Conservation (phyloP, 164 flowering plant species). For the Chimonanthus praecox region DNA sequence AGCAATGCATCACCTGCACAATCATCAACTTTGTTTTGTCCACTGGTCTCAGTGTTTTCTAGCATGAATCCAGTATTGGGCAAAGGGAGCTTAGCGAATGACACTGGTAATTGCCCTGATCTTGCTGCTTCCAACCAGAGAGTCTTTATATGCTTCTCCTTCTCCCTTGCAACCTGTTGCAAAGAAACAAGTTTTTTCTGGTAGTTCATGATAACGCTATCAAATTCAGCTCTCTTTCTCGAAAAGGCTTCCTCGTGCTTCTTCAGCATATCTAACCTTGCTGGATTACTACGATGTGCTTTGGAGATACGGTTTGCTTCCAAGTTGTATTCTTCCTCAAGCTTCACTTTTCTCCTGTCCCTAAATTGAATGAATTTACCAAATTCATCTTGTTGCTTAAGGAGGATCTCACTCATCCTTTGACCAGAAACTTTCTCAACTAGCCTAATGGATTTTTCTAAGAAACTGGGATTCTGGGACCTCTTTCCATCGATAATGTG, state of each 20-base stretch:
- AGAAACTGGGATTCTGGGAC: slow-evolving; percentile 13
- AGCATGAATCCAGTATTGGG: slow-evolving; percentile 15
- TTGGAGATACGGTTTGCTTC: slow-evolving; percentile 35
- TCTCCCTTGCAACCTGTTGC: slow-evolving; percentile 29
- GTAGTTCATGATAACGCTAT: slow-evolving; percentile 15
- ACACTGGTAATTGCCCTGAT: slow-evolving; percentile 26
- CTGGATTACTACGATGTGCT: slow-evolving; percentile 19
- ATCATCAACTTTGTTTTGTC: slow-evolving; percentile 10
- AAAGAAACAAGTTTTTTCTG: slow-evolving; percentile 35
- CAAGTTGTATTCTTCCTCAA: slow-evolving; percentile 28
- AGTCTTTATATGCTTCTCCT: slow-evolving; percentile 22
- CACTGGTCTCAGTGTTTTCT: slow-evolving; percentile 10
- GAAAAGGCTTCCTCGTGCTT: slow-evolving; percentile 26
- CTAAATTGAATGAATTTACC: slow-evolving; percentile 16
- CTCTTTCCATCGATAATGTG: not conserved
- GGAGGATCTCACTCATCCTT: slow-evolving; percentile 27
- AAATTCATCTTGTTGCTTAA: slow-evolving; percentile 35
- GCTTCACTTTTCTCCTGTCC: slow-evolving; percentile 28
- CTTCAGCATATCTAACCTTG: slow-evolving; percentile 39
- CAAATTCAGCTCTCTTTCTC: slow-evolving; percentile 32
- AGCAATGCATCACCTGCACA: not conserved
- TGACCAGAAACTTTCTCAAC: slow-evolving; percentile 29
- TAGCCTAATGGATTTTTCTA: slow-evolving; percentile 9
- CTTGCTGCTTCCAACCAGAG: slow-evolving; percentile 30
- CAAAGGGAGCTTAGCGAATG: slow-evolving; percentile 11